Base-by-base conservation (phyloP, 805 yeast genomes). In the Candida coleopterorum region DNA sequence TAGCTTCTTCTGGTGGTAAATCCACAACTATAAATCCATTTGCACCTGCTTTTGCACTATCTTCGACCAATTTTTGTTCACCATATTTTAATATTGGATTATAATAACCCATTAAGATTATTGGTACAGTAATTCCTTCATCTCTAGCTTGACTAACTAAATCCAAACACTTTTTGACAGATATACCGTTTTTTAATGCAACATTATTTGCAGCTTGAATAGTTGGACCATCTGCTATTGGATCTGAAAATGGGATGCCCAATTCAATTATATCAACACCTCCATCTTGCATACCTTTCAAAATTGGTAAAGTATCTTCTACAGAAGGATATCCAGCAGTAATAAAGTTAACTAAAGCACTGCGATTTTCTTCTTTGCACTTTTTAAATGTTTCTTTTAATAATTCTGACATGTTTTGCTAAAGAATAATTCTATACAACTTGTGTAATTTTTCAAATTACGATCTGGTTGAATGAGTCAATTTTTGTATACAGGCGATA, bases 211-310 rank as follows among this genome's bases (percentile, higher is more conserved):
- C 87, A 23, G 69, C 79, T 66, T 93, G 98, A 52, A 93, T 93
- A 12, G 95, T 86, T 26, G 97, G 95, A 32, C 99, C 99, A 60
- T 93, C 99, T 23, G 97, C 99, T 58, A 93, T 88, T 25, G 99
- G 98, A 58, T 93, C 99, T 16, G 96, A 82, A 60, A 93, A 93
- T 32, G 99, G 99, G 57, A 93, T 66, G 44, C 99, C 98, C 32
- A 93, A 66, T 64, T 93, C 99, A 48, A 93, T 86, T 43, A 93
- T 75, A 55, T 93, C 97, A 25, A 85, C 94, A 39, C 99, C 99
- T 47, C 96, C 97, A 20, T 76, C 85, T 67, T 93, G 97, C 66
- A 93, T 77, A 16, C 93, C 90, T 56, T 80, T 75, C 58, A 93
- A 58, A 44, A 89, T 76, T 6, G 95, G 94, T 34, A 93, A 70